phyloP scores from a whole-genome alignment of 2,329 filamentous ascomycete species.

The Orbilia brochopaga region DNA sequence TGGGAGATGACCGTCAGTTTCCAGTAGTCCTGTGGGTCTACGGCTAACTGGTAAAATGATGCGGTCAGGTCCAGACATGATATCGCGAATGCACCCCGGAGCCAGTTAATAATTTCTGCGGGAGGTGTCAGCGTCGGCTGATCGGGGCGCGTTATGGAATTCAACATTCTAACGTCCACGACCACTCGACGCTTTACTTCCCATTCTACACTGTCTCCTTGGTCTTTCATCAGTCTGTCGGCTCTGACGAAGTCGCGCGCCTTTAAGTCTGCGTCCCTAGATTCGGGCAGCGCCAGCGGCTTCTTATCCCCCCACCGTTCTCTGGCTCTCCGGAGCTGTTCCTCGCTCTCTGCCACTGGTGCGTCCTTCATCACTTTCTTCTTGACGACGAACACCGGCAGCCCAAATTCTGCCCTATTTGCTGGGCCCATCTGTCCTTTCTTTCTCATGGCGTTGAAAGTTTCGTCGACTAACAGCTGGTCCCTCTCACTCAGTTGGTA shows the following conservation, averaged over 20 bases:
- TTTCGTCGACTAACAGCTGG: not conserved
- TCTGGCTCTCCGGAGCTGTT: not conserved
- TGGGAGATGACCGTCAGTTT: constrained; percentile 6
- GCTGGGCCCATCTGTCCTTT: constrained; percentile 3
- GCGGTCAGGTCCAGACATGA: not conserved
- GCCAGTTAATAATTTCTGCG: not conserved
- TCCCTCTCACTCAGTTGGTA: constrained; percentile 1
- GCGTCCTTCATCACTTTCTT: not conserved
- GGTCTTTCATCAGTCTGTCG: not conserved
- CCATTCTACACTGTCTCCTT: not conserved
- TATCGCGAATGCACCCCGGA: not conserved
- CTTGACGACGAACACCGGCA: constrained; percentile 2
- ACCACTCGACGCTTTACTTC: not conserved
- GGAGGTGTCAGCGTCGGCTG: not conserved
- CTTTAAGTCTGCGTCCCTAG: too few relatives aligned
- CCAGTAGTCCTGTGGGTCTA: not conserved
- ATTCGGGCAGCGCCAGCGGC: not conserved
- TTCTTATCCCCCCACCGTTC: not conserved
- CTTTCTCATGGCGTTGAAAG: not conserved
- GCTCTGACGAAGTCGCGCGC: not conserved
- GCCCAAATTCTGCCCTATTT: not conserved
- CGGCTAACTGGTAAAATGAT: constrained; percentile 3
- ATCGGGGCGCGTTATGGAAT: not conserved
- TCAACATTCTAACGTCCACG: not conserved
- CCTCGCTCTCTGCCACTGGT: not conserved